These are phyloP conservation scores for Trypanosoma scelopori DNA, from an alignment of 208 protist genomes.

Conservation along the genomic window DNA sequence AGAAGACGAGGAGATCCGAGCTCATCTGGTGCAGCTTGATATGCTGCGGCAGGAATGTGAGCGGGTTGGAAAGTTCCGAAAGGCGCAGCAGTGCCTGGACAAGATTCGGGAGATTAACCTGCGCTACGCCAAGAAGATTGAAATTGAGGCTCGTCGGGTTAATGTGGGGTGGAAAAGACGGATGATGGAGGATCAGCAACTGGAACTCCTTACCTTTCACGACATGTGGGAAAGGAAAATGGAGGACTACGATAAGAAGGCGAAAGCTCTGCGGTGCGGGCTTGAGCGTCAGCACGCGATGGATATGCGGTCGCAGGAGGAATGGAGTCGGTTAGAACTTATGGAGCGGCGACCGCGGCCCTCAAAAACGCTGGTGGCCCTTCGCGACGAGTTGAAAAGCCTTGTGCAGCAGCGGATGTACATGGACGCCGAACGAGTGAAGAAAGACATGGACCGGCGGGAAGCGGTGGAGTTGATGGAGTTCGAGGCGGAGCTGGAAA, in stretches of 20 bases:
- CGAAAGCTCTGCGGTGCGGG: slow-evolving; percentile 26
- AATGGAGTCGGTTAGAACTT: slow-evolving; percentile 13
- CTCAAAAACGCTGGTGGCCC: slow-evolving; percentile 21
- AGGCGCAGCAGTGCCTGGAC: slow-evolving; percentile 47
- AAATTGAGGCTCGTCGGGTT: slow-evolving; percentile 26
- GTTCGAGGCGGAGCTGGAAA: slow-evolving; percentile 26
- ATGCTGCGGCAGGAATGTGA: slow-evolving; percentile 46
- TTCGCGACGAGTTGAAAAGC: slow-evolving; percentile 32
- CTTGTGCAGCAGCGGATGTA: slow-evolving; percentile 42
- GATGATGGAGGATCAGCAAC: slow-evolving; percentile 33
- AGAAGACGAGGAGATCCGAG: slow-evolving; percentile 34
- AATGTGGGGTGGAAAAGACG: slow-evolving; percentile 27
- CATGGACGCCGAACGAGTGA: slow-evolving; percentile 36
- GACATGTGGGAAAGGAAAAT: slow-evolving; percentile 40
- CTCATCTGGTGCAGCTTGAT: slow-evolving; percentile 47
- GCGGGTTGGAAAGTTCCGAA: slow-evolving; percentile 28
- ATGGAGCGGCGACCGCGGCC: slow-evolving; percentile 13
- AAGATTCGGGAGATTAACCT: slow-evolving; percentile 48
- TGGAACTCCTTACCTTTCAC: slow-evolving; percentile 40
- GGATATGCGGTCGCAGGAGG: slow-evolving; percentile 34
- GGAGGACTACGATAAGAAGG: slow-evolving; percentile 36
- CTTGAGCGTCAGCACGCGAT: slow-evolving; percentile 34
- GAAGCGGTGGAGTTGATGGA: slow-evolving; percentile 31
- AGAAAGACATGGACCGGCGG: slow-evolving; percentile 27
- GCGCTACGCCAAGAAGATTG: slow-evolving; percentile 40